Evolutionary conservation across 495 filamentous ascomycete species (phyloP), one percentile per base, ranked within the genome.

Genomic region (Cudoniella acicularis): DNA sequence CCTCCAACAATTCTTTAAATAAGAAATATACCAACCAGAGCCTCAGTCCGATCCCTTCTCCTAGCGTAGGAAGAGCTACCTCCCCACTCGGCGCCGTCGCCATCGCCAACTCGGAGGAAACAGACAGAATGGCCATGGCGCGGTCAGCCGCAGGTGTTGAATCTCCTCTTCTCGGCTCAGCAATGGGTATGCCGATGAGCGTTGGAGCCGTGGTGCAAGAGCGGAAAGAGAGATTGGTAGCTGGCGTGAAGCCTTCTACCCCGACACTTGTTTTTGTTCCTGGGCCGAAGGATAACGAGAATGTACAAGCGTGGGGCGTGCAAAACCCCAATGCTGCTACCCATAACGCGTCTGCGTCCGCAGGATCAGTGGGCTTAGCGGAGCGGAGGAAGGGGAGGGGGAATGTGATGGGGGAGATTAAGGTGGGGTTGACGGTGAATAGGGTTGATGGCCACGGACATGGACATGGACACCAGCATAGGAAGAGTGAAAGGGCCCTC

Each of bases 401-500:
- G 23, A 54, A 63, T 41, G 70, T 71, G 46, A 54, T 21, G 8
- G 42, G 26, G 17, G 48, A 52, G 51, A 60, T 67, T 11, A 70
- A 70, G 64, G 75, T 73, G 3, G 71, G 61, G 3, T 43, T 78
- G 40, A 64, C 74, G 8, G 66, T 67, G 30, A 36, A 13, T 6
- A 36, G 30, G 13, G 30, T 6, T 13, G 13, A 36, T 36, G 30
- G 30, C 30, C 4, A 13, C 6, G 30, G 13, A 36, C 30, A 13
- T 6, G 30, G 13, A 36, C 30, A 13, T 6, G 30, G 30, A 36
- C 30, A 4, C 30, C 66, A 67, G 36, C 59, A 73, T 52, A 69
- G 71, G n/a, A 73, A 72, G 71, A 79, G 77, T 60, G 74, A 76
- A 66, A 67, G 72, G 51, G 67, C 74, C n/a, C 69, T 77, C 10